Percentiles rank a stretch among this genome's conserved stretches.
Conservation (phyloP, 208 protist species). For the Jaenimonas drosophilae region DNA sequence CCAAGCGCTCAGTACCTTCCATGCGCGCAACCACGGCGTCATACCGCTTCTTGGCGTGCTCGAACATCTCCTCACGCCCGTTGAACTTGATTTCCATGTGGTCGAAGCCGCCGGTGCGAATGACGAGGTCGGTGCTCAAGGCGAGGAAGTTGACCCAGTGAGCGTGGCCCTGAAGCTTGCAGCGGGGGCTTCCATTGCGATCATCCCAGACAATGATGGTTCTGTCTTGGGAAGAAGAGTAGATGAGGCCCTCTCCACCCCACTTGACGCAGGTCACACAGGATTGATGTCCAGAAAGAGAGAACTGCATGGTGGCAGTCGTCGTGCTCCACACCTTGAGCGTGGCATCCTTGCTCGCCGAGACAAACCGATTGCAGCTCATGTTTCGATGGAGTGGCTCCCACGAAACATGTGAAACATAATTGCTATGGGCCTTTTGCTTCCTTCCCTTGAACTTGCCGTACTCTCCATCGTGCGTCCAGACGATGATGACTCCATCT, state of each 20-base stretch:
- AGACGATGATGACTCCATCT: slow-evolving; percentile 91
- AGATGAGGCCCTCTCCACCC: slow-evolving; percentile 92
- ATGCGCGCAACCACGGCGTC: slow-evolving; percentile 61
- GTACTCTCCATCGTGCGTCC: slow-evolving; percentile 80
- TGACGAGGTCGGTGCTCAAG: slow-evolving; percentile 96
- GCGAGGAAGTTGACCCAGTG: slow-evolving; percentile 99
- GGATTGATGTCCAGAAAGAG: slow-evolving; percentile 92
- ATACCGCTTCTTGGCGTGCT: slow-evolving; percentile 72
- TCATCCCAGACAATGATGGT: slow-evolving; percentile 95
- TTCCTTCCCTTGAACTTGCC: slow-evolving; percentile 64
- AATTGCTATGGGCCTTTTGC: slow-evolving; percentile 91
- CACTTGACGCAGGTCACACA: slow-evolving; percentile 96
- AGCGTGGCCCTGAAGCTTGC: slow-evolving; percentile 93
- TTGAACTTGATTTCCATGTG: slow-evolving; percentile 76
- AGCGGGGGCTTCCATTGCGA: slow-evolving; percentile 44
- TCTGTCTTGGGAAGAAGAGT: slow-evolving; percentile 95
- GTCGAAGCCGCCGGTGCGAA: slow-evolving; percentile 93
- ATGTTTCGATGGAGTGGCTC: slow-evolving; percentile 92
- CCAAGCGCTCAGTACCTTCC: slow-evolving; percentile 80
- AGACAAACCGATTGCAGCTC: slow-evolving; percentile 79
- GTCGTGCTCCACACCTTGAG: slow-evolving; percentile 85
- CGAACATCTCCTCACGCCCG: slow-evolving; percentile 32
- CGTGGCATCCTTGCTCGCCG: slow-evolving; percentile 90
- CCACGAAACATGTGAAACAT: slow-evolving; percentile 94
- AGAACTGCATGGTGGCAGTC: slow-evolving; percentile 54